Base-by-base conservation (phyloP, 2,329 filamentous ascomycete species). In the Akanthomyces uredinophilus region DNA sequence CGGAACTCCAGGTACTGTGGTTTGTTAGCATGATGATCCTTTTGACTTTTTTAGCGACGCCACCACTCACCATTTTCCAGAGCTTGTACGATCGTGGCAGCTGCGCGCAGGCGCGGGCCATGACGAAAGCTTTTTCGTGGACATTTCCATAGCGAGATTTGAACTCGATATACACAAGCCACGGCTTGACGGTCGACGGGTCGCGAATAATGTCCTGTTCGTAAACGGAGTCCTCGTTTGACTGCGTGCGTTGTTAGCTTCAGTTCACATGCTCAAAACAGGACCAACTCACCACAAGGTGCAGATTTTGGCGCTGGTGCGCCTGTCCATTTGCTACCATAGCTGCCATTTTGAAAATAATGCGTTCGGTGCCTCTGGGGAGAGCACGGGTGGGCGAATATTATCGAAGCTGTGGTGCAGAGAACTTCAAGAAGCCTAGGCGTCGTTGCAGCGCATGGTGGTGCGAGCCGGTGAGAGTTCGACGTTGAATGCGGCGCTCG, bases 11-110 rank as follows among this genome's bases (percentile, higher is more conserved):
- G 86, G 75, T 98, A 99, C 88, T 91, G 59, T 16, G 14, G n/a
- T 20, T 20, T 22, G 43, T 64, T 55, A 67, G 51, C 13, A 32
- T 8, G 29, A 24, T 32, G 4, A 43, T 22, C 3, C 29, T 11
- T 13, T 63, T n/a, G 60, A 58, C 4, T 35, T 39, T 54, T 13
- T 14, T 44, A 20, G 22, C 37, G 24, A 20, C 14, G 16, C 11
- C 7, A 22, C n/a, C n/a, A 69, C 77, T 63, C 77, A 91, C 88
- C 86, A 96, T 87, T 78, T 96, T 98, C 95, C 95, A 99, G 54
- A 99, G 82, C 79, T 99, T 99, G 80, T 96, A 99, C 32, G 94
- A 98, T 68, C 95, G 86, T 55, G 95, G 95, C 51, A 99, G 83
- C 70, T 96, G 90, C 66, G 85, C 82, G 75, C 94, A 97, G 63